Percentiles rank a stretch among this genome's conserved stretches.
Evolutionary conservation across 2,329 filamentous ascomycete genomes (phyloP).

Genomic region (Ceratocystiopsis minuta): DNA sequence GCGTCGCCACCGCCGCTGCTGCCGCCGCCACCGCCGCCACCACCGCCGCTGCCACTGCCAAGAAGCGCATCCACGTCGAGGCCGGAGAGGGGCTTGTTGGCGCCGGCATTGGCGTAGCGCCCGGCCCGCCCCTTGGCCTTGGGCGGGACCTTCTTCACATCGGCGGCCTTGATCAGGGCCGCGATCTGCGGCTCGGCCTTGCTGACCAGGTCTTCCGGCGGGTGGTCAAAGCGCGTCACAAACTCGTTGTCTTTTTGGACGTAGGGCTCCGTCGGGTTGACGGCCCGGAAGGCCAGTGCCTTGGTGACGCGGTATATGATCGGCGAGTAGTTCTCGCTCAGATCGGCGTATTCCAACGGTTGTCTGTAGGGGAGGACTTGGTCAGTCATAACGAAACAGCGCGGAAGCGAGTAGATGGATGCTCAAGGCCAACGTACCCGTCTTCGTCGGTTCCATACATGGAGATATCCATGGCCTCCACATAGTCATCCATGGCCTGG

Average conservation of each 20-base stretch:
- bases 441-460: constrained; percentile 54
- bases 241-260: constrained; percentile 46
- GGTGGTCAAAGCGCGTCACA: constrained; percentile 47
- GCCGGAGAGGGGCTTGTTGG: constrained; percentile 62
- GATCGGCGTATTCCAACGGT: constrained; percentile 48
- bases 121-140: constrained; percentile 58
- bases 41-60: constrained; percentile 20
- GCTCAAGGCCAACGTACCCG: constrained; percentile 46
- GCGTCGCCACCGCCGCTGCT: too few species aligned
- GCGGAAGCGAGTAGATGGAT: too few species aligned
- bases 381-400: too few species aligned
- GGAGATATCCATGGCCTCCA: constrained; percentile 82
- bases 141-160: constrained; percentile 76
- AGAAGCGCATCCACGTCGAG: constrained; percentile 74
- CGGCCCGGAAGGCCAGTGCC: constrained; percentile 65
- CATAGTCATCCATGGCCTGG: constrained; percentile 74
- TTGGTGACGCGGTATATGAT: constrained; percentile 77
- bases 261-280: constrained; percentile 48
- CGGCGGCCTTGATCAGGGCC: constrained; percentile 47
- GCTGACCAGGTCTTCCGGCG: constrained; percentile 47
- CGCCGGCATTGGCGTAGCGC: constrained; percentile 45
- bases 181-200: constrained; percentile 40
- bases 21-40: too few species aligned
- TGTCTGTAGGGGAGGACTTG: constrained; percentile 14
- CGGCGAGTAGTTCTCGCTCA: constrained; percentile 73